Conservation (phyloP, 192 early-diverging fungal species). For the Gonapodya prolifera region DNA sequence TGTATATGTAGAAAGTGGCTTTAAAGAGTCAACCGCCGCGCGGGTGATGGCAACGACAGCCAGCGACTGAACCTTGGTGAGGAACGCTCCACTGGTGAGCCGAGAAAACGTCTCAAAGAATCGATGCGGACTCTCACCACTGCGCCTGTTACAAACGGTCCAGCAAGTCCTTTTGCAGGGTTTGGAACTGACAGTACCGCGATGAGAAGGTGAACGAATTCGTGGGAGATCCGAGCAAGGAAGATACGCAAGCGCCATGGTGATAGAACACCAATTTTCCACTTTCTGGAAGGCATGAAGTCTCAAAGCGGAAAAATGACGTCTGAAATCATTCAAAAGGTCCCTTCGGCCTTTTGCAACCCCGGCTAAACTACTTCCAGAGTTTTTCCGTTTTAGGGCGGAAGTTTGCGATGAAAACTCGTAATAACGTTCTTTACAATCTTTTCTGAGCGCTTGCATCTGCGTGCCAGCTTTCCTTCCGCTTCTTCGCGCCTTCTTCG, state of each 20-base stretch:
- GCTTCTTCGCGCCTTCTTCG: too few species aligned
- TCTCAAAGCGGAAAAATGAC: too few species aligned
- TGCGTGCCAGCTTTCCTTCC: too few species aligned
- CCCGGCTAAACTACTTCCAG: too few species aligned
- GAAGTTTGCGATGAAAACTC: too few species aligned
- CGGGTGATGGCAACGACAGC: neutral
- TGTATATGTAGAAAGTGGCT: neutral
- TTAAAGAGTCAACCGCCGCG: neutral
- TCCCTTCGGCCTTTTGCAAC: too few species aligned
- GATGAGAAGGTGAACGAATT: neutral
- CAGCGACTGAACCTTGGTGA: neutral
- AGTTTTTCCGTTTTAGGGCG: too few species aligned
- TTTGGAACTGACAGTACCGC: neutral
- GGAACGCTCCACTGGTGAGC: neutral
- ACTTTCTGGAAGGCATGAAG: too few species aligned
- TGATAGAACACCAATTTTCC: too few species aligned
- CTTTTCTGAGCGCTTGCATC: too few species aligned
- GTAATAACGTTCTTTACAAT: too few species aligned
- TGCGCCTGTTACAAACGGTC: neutral
- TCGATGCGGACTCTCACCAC: neutral
- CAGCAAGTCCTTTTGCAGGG: neutral
- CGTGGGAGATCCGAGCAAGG: neutral
- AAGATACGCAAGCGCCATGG: neutral
- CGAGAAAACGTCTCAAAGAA: neutral
- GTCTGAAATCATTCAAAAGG: too few species aligned